Conservation (phyloP, 768 basidiomycete genomes). For the Auriscalpium microsporum region DNA sequence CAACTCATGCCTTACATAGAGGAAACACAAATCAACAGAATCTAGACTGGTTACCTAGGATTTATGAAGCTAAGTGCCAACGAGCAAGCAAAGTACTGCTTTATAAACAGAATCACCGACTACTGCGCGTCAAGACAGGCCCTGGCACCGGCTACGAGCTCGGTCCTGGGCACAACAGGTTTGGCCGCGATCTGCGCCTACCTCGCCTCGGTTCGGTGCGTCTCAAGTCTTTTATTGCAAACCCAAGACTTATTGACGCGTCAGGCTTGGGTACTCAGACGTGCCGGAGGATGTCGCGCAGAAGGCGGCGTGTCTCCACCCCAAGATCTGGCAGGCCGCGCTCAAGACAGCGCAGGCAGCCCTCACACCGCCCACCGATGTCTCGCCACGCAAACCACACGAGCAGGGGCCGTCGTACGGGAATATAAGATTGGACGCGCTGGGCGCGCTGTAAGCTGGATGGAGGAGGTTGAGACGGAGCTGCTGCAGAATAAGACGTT, state of each 20-base stretch:
- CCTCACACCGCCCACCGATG: constrained; percentile 5
- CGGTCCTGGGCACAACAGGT: constrained; percentile 28
- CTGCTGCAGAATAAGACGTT: constrained; percentile 6
- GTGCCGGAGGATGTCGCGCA: constrained; percentile 24
- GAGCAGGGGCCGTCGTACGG: constrained; percentile 25
- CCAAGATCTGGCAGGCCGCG: constrained; percentile 20
- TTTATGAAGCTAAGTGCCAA: too few relatives aligned
- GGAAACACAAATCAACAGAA: constrained; percentile 9
- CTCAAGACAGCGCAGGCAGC: constrained; percentile 19
- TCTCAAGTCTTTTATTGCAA: background rate
- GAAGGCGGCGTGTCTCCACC: constrained; percentile 24
- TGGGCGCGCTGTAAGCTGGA: constrained; percentile 8
- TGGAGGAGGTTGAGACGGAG: constrained; percentile 7
- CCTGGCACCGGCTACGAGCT: constrained; percentile 43
- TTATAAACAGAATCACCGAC: too few relatives aligned
- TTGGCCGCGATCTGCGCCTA: constrained; percentile 43
- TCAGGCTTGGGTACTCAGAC: constrained; percentile 23
- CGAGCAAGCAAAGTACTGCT: too few relatives aligned
- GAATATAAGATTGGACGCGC: constrained; percentile 8
- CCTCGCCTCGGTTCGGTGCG: constrained; percentile 41
- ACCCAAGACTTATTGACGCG: background rate
- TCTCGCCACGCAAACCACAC: background rate
- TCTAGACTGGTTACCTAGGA: too few relatives aligned
- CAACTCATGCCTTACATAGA: constrained; percentile 13
- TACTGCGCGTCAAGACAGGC: constrained; percentile 33